Evolutionary conservation across 225 moss, liverwort and hornwort genomes (phyloP), one percentile per base, ranked within the genome.

Genomic region (Pseudisothecium myosuroides): DNA sequence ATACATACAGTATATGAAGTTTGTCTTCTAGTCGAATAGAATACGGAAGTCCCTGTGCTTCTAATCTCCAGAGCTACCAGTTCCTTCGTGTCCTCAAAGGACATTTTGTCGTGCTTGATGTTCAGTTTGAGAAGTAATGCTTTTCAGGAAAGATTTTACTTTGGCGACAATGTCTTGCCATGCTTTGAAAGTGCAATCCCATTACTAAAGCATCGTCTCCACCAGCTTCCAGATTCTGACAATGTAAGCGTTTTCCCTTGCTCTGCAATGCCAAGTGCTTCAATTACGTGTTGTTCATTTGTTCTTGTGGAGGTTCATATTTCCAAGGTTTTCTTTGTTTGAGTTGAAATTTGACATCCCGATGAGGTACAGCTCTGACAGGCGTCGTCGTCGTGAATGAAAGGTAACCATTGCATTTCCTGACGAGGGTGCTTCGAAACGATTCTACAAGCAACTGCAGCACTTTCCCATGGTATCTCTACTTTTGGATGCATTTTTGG

Each of bases 151-250:
- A 90, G 98, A 39, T 99, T 99, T 82, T 99, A 99, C 86, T 99
- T 99, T 75, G 98, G 98, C 80, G 98, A 99, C 92, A 97, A 97
- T 84, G 98, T 99, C 88, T 82, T 99, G 83, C 98, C 98, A 41
- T 99, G 98, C 94, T 99, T 99, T 91, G 98, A 99, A 92, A 99
- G 97, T 90, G 98, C 97, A 77, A 99, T 99, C 86, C 98, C 98
- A 74, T 93, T 99, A 87, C 95, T 99, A 3, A 99, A 99, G 94
- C 97, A 99, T 92, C 96, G 98, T 73, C 93, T 99, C 75, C 98
- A 99, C 89, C 97, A 99, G 94, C 98, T 99, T 88, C 95, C 98
- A 72, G 98, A 99, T 87, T 95, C 98, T 52, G 93, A 96, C 88
- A 96, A 96, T 89, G 96, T 97, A 84, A 90, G 93, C 63, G 29